phyloP scores from a whole-genome alignment of 2,329 filamentous ascomycete species.

The Neobulgaria alba region DNA sequence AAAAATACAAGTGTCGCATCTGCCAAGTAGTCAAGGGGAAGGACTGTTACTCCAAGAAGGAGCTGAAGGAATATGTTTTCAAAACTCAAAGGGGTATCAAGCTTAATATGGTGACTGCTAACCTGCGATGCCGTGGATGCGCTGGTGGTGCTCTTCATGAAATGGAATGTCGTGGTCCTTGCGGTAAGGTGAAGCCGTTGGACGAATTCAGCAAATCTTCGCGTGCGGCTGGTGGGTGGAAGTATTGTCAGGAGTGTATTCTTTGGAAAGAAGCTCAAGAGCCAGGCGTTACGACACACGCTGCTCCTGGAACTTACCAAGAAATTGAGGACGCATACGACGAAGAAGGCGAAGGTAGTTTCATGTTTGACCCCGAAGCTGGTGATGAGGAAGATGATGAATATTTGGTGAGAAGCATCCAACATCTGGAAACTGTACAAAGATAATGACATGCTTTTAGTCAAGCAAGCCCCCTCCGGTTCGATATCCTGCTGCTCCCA shows the following conservation, averaged over 20 bases:
- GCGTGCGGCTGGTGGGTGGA: constrained; percentile 34
- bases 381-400: constrained; percentile 4
- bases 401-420: too few relatives aligned
- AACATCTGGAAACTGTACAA: too few relatives aligned
- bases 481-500: too few relatives aligned
- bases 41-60: neutral
- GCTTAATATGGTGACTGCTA: neutral
- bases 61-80: neutral
- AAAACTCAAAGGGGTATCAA: neutral
- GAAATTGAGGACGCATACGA: constrained; percentile 12
- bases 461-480: too few relatives aligned
- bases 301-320: constrained; percentile 14
- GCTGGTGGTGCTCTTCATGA: constrained; percentile 35
- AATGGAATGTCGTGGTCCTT: constrained; percentile 37
- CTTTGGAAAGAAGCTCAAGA: constrained; percentile 12
- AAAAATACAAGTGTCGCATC: neutral
- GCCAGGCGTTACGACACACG: constrained; percentile 1
- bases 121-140: neutral
- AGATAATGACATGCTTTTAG: too few relatives aligned
- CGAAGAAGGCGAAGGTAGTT: constrained; percentile 11
- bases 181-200: constrained; percentile 36
- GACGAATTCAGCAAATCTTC: constrained; percentile 39
- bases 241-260: constrained; percentile 33
- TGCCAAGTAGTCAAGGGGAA: neutral
- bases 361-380: constrained; percentile 8